A percentile compares a stretch with the other conserved stretches of the same genome.
Conservation (phyloP, 352 stramenopile genomes). For the Pythium scleroteichum region DNA sequence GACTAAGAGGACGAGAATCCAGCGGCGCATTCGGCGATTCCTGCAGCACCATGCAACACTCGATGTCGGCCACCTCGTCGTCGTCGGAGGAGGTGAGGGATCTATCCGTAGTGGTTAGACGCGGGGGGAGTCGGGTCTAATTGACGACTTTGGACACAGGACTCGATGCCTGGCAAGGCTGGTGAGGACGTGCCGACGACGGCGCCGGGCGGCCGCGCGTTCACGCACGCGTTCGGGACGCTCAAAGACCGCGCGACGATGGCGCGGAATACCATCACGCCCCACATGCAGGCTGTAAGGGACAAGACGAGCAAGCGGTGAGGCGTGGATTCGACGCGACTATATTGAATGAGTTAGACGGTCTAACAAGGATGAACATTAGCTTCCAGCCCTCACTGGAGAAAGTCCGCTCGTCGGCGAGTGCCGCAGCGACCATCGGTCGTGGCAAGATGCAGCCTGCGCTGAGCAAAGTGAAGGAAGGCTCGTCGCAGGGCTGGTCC, state of each 20-base stretch:
- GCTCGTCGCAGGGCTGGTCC: slow-evolving; percentile 76
- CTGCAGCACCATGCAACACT: slow-evolving; percentile 21
- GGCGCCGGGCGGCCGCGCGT: background rate
- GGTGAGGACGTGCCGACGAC: background rate
- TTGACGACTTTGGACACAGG: background rate
- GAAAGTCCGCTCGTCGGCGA: slow-evolving; percentile 70
- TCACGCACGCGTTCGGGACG: slow-evolving; percentile 25
- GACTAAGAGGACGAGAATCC: background rate
- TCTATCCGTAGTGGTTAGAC: background rate
- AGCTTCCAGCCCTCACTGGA: slow-evolving; percentile 62
- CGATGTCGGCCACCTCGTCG: slow-evolving; percentile 21
- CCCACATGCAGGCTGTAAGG: slow-evolving; percentile 38
- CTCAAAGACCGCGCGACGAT: slow-evolving; percentile 35
- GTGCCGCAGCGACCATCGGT: slow-evolving; percentile 48
- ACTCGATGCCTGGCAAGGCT: slow-evolving; percentile 23
- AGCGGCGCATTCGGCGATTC: background rate
- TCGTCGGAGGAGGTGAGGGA: slow-evolving; percentile 21
- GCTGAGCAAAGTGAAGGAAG: slow-evolving; percentile 64
- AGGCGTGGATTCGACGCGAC: background rate
- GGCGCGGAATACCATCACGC: slow-evolving; percentile 34
- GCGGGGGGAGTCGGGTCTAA: background rate
- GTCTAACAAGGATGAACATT: background rate
- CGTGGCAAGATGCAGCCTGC: slow-evolving; percentile 51
- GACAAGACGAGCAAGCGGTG: slow-evolving; percentile 35
- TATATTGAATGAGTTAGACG: background rate